Base-by-base conservation (phyloP, 2,329 filamentous ascomycete species). In the Penicillium expansum region DNA sequence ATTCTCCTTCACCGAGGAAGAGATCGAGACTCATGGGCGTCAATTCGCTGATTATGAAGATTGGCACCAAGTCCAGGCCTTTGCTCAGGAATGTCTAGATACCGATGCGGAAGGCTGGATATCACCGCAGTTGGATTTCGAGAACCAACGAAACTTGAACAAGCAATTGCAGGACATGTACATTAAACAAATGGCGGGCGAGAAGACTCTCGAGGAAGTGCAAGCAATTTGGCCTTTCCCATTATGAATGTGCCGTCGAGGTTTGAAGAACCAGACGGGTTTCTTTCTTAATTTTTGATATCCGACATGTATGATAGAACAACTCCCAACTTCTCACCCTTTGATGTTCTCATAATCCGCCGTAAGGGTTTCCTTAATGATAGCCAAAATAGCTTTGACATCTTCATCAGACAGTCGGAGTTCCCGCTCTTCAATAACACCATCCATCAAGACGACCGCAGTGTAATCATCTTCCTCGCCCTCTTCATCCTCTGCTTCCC, bases 361-460 rank as follows among this genome's bases (percentile, higher is more conserved):
- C 18, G 33, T 67, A 52, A 77, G 58, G 2, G 69, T 68, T 60
- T 74, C 67, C 56, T 69, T 65, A 56, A 77, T 69, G 59, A 76
- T 71, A 27, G 45, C 60, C 60, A 77, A 58, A 22, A 78, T 69
- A 58, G 62, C 64, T 45, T 58, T 55, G 14, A 76, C 67, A 62
- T 76, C 67, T 43, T 75, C 74, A 52, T 75, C 66, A 16, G 65
- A 68, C 39, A 78, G 66, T 41, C 76, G 66, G 60, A 74, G 70
- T 60, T 77, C 74, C 13, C 74, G 61, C 63, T 77, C 76, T 62
- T 78, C 76, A 64, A 78, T 71, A 27, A 78, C 69, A 38, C 70
- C 68, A 62, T 77, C 72, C 48, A 77, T 62, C 51, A 77, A 56
- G 30, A 72, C 74, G 48, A 73, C 58, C 27, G 74, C 70, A 10